phyloP scores from a whole-genome alignment of 2,329 filamentous ascomycete species.

The Exophiala phaeomuriformis region DNA sequence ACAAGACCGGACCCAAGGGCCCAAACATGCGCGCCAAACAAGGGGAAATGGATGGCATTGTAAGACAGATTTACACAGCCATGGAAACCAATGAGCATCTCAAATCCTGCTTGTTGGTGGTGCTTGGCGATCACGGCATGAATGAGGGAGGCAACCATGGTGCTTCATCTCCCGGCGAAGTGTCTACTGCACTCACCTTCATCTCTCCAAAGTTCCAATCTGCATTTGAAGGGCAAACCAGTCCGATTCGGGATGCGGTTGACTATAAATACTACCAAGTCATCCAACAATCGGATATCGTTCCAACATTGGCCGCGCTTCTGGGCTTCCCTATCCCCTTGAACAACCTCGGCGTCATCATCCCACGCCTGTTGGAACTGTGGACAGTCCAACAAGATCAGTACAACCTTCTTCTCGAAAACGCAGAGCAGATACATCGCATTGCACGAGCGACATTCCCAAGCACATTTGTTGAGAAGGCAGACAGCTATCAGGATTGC shows the following conservation, averaged over 20 bases:
- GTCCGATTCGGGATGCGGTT: slow-evolving; percentile 45
- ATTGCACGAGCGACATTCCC: slow-evolving; percentile 70
- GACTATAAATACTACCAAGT: slow-evolving; percentile 77
- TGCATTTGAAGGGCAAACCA: slow-evolving; percentile 41
- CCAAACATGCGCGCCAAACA: slow-evolving; percentile 92
- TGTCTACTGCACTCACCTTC: slow-evolving; percentile 85
- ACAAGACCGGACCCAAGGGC: slow-evolving; percentile 84
- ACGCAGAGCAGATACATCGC: slow-evolving; percentile 70
- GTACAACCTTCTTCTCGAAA: slow-evolving; percentile 63
- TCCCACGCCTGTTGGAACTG: slow-evolving; percentile 68
- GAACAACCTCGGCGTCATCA: slow-evolving; percentile 85
- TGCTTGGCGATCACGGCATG: slow-evolving; percentile 98
- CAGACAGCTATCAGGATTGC: slow-evolving; percentile 26
- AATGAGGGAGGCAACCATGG: slow-evolving; percentile 97
- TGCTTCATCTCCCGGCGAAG: slow-evolving; percentile 87
- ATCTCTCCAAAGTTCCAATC: slow-evolving; percentile 71
- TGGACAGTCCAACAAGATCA: slow-evolving; percentile 58
- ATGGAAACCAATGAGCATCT: slow-evolving; percentile 66
- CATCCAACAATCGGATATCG: slow-evolving; percentile 92
- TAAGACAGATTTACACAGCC: slow-evolving; percentile 66
- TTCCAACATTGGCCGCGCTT: slow-evolving; percentile 77
- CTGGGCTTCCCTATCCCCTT: slow-evolving; percentile 80
- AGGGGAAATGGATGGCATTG: slow-evolving; percentile 81
- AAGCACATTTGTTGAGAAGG: slow-evolving; percentile 33
- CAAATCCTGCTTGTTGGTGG: slow-evolving; percentile 68